These are phyloP conservation scores for Debaryomyces robertsiae DNA, from an alignment of 1,139 yeast species.

Conservation along the genomic window DNA sequence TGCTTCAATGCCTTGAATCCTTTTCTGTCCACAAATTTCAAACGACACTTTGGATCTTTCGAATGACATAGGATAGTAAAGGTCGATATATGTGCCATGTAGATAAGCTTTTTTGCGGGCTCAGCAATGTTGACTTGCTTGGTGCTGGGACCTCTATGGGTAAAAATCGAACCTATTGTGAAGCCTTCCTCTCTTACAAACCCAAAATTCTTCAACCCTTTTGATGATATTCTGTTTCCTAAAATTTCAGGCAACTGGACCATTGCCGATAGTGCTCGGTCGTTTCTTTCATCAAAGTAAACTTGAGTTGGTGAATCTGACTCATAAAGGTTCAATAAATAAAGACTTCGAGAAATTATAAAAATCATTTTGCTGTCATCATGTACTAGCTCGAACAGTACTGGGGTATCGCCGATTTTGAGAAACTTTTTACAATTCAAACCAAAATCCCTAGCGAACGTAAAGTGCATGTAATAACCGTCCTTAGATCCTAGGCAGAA, in stretches of 20 bases:
- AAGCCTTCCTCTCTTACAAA: conserved; percentile 56
- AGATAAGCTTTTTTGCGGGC: conserved; percentile 39
- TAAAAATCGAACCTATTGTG: conserved; percentile 33
- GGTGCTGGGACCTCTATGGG: conserved; percentile 29
- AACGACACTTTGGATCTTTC: conserved; percentile 25
- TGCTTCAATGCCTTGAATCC: conserved; percentile 24
- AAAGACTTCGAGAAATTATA: conserved; percentile 38
- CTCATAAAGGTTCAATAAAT: conserved; percentile 42
- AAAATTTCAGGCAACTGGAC: conserved; percentile 16
- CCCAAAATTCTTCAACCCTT: conserved; percentile 24
- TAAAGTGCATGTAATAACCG: conserved; percentile 27
- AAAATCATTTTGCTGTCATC: conserved; percentile 24
- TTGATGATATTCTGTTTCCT: conserved; percentile 1
- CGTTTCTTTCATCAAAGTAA: conserved; percentile 40
- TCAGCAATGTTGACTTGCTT: conserved; percentile 40
- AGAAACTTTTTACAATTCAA: conserved; percentile 20
- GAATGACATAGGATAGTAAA: conserved; percentile 46
- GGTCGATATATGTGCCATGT: conserved; percentile 31
- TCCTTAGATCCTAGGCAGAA: conserved; percentile 34
- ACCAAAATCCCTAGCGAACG: conserved; percentile 14
- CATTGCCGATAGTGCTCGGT: conserved; percentile 22
- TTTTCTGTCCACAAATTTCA: conserved; percentile 41
- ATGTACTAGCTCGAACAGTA: conserved; percentile 8
- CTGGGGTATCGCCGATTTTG: conserved; percentile 31
- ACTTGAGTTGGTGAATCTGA: conserved; percentile 43